Base-by-base conservation (phyloP, 1,139 yeast genomes). In the Nakaseomyces kungkrabaensis region DNA sequence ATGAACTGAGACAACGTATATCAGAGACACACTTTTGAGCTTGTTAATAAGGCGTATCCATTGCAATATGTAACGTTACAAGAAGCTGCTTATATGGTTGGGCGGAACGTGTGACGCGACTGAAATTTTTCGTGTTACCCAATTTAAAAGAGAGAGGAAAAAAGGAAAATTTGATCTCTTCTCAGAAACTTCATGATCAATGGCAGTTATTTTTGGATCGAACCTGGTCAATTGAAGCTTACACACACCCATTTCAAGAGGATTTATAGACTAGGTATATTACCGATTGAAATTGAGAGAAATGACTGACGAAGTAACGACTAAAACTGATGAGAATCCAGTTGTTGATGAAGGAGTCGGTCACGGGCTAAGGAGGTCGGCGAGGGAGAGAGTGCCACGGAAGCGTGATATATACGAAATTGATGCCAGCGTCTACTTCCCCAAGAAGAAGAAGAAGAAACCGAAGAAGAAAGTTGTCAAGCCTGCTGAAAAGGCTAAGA, bases 331-430 rank as follows among this genome's bases (percentile, higher is more conserved):
- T 36, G 38, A 36, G 24, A 5, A 17, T 17, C 22, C 22, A 17
- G 22, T 33, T 9, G 36, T 29, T 29, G 31, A 33, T 10, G 36
- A 33, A 8, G 13, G 13, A 8, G 36, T 10, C 5, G 10, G 11
- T 6, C 25, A 4, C 25, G 44, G 44, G 8, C 25, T 41, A 8
- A 41, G 44, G 4, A 27, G 44, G 11, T 41, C 44, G 11, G 34
- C 44, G 7, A 41, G 44, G 13, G 44, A 41, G 25, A 41, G 44
- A 29, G 44, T 41, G 24, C 44, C 44, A 11, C 22, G 44, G 33
- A 41, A 41, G 44, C 33, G 44, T 27, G 44, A 41, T 13, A 41
- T 41, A 7, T 41, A 41, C n/a, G 44, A 41, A 25, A 41, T 41
- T 13, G 44, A 41, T 41, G 26, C 44, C n/a, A 41, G 34, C 25